Conservation (phyloP, 2,329 filamentous ascomycete species). For the Gliomastix tumulicola region DNA sequence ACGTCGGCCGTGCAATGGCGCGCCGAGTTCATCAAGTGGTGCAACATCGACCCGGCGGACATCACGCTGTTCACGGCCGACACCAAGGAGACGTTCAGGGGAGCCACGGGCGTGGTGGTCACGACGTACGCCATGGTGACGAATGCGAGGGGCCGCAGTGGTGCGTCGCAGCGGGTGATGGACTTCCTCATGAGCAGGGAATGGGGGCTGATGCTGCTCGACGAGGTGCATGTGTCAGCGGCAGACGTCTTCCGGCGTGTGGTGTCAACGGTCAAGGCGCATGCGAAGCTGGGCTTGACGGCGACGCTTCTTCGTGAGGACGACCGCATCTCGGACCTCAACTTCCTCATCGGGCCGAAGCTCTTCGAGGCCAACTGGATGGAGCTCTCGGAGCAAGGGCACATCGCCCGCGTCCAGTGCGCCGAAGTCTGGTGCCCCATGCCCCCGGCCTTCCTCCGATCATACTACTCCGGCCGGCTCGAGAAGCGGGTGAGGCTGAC, state of each 20-base stretch:
- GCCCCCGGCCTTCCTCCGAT: conserved; percentile 98
- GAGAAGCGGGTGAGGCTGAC: conserved; percentile 40
- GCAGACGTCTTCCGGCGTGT: conserved; percentile 95
- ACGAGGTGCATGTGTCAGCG: conserved; percentile 96
- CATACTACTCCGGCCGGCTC: conserved; percentile 80
- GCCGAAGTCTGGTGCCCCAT: conserved; percentile 99
- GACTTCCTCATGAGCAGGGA: conserved; percentile 82
- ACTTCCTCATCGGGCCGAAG: conserved; percentile 96
- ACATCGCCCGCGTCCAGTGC: conserved; percentile 95
- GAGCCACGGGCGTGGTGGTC: conserved; percentile 92
- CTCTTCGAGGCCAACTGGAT: conserved; percentile 99
- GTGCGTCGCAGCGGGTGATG: conserved; percentile 97
- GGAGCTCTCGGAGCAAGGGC: conserved; percentile 92
- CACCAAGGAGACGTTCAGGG: conserved; percentile 76
- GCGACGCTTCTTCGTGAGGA: conserved; percentile 93
- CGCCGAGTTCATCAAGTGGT: conserved; percentile 96
- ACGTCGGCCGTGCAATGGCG: conserved; percentile 99
- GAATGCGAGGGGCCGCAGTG: conserved; percentile 75
- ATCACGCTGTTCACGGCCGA: conserved; percentile 94
- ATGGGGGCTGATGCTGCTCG: conserved; percentile 95
- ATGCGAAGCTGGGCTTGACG: conserved; percentile 90
- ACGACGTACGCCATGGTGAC: conserved; percentile 99
- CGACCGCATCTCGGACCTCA: conserved; percentile 95
- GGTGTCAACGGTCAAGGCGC: conserved; percentile 85
- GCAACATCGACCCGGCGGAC: conserved; percentile 85